Evolutionary conservation across 257 asterid genomes (phyloP), one percentile per base, ranked within the genome.

Genomic region (Voacanga thouarsii): DNA sequence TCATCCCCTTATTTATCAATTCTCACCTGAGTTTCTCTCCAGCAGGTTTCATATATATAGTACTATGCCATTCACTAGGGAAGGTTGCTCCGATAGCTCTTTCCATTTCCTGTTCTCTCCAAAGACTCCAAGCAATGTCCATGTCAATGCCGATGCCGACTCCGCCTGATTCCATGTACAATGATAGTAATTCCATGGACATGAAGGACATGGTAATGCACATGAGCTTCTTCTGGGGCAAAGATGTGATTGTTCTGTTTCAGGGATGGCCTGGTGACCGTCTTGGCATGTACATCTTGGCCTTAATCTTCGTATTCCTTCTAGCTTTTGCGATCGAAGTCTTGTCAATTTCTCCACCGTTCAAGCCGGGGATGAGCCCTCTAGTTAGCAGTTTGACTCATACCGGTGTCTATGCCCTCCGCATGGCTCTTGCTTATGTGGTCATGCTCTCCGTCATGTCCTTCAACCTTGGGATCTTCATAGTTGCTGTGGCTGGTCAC

Each of bases 381-480:
- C 26, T 77, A 50, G 74, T 55, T 33, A 82, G 83, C 1, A 85
- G 94, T 2, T 72, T 82, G 47, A 8, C 66, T n/a, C 74, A 74
- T 16, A 83, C 90, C 3, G 83, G 81, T 45, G 86, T 82, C 59
- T 78, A 89, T 16, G 89, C 84, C 2, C 72, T 93, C 59, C 89
- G 92, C 2, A 89, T 90, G 90, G 90, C 83, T n/a, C 83, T 90
- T 41, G 88, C 89, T 50, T 93, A 93, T 89, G 33, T 90, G 82
- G 84, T 91, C 44, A 92, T 92, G 97, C 93, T 92, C 12, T 79
- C 93, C 3, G 95, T 91, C 61, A 92, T 92, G 96, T 86, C 95
- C 12, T 89, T 85, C 85, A 92, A 92, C 84, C 12, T 89, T 30
- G 96, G 97, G 45, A 82, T 92, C 28, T 86, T 92, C 65, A 39